Evolutionary conservation across 768 basidiomycete species (phyloP).

Genomic region (Pleurotus tuber-regium): DNA sequence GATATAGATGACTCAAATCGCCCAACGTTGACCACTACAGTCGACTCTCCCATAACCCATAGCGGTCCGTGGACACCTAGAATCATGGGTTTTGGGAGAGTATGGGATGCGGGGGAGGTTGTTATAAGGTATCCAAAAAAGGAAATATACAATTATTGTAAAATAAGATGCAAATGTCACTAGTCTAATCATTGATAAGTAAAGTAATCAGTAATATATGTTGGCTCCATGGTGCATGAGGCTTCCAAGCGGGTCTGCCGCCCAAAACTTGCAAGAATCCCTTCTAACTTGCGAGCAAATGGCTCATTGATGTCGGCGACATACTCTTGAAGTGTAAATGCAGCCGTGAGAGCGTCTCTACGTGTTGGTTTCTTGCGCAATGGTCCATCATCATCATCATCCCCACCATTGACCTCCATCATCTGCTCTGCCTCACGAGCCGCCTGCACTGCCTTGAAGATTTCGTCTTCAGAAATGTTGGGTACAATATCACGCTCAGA

Average conservation of each 20-base stretch:
- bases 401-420: background rate
- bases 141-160: background rate
- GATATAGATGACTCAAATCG: too few relatives aligned
- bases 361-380: background rate
- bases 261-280: background rate
- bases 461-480: background rate
- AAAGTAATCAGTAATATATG: background rate
- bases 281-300: background rate
- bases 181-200: too few relatives aligned
- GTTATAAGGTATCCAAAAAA: background rate
- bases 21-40: conserved; percentile 1
- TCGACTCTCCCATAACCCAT: conserved; percentile 13
- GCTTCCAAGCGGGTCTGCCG: background rate
- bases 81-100: conserved; percentile 10
- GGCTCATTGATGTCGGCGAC: background rate
- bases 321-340: background rate
- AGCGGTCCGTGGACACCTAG: conserved; percentile 8
- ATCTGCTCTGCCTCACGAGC: background rate
- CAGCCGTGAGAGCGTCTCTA: background rate
- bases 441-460: background rate
- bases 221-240: background rate
- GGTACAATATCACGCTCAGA: background rate
- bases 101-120: conserved; percentile 4
- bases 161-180: background rate
- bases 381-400: background rate